Evolutionary conservation across 176 grass and related monocot species (phyloP).

Genomic region (Aegilops tauschii): DNA sequence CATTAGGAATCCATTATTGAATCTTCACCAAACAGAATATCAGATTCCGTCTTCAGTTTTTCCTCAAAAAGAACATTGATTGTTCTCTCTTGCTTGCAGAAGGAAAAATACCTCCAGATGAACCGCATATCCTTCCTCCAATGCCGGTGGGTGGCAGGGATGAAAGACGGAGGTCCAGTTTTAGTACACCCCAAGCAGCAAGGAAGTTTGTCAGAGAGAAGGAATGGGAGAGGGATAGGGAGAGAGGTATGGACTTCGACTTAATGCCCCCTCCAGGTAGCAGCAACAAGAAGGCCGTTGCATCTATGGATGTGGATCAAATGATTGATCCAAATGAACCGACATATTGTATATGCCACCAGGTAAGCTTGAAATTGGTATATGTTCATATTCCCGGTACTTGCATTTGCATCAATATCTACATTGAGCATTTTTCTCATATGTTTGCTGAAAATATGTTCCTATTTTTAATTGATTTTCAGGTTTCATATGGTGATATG

Average conservation of each 20-base stretch:
- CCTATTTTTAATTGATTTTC: constrained; percentile 26
- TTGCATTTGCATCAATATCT: constrained; percentile 8
- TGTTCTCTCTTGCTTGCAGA: constrained; percentile 51
- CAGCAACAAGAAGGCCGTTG: constrained; percentile 72
- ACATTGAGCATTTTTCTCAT: constrained; percentile 15
- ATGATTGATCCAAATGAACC: constrained; percentile 94
- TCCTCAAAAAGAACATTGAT: constrained; percentile 1
- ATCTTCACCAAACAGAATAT: constrained; percentile 7
- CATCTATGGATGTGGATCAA: constrained; percentile 70
- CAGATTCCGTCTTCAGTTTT: background rate
- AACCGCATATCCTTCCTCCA: constrained; percentile 71
- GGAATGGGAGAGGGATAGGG: constrained; percentile 85
- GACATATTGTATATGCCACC: constrained; percentile 97
- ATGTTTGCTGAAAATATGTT: constrained; percentile 9
- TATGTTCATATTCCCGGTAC: background rate
- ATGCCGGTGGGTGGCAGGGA: constrained; percentile 58
- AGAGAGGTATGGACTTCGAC: constrained; percentile 83
- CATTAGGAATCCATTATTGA: background rate
- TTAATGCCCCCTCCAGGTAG: constrained; percentile 93
- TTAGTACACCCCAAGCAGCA: constrained; percentile 73
- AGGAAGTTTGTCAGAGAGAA: constrained; percentile 73
- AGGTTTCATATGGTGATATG: constrained; percentile 98
- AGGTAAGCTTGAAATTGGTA: constrained; percentile 52
- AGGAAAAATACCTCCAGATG: constrained; percentile 85
- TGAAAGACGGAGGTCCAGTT: constrained; percentile 66